These are phyloP conservation scores for Pyrrhoderma lamaoense DNA, from an alignment of 1,284 basidiomycete genomes.

Conservation along the genomic window DNA sequence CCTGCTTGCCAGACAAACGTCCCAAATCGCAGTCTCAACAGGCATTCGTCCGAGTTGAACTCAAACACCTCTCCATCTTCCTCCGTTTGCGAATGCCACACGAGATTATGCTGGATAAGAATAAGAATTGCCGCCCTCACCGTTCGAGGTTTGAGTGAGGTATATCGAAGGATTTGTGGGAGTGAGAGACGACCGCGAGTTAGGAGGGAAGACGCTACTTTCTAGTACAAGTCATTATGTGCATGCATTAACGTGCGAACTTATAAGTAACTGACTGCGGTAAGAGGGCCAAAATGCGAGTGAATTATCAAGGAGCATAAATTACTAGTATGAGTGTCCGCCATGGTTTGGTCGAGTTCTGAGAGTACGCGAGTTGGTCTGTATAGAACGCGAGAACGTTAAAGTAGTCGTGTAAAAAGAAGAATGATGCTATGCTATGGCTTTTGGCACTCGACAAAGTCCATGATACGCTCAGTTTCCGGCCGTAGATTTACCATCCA, in stretches of 20 bases:
- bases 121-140: constrained; percentile 73
- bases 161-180: constrained; percentile 60
- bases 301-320: constrained; percentile 72
- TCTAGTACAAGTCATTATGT: constrained; percentile 41
- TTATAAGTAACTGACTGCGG: constrained; percentile 46
- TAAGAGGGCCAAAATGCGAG: constrained; percentile 73
- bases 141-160: constrained; percentile 57
- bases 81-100: constrained; percentile 73
- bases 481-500: not conserved
- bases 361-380: too few species aligned
- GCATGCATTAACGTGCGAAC: not conserved
- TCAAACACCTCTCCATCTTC: constrained; percentile 76
- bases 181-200: constrained; percentile 79
- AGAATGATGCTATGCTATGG: too few species aligned
- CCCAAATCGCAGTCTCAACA: constrained; percentile 73
- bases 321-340: constrained; percentile 60
- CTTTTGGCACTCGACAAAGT: too few species aligned
- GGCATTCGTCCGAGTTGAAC: constrained; percentile 72
- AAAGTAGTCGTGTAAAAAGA: too few species aligned
- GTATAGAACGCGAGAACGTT: too few species aligned
- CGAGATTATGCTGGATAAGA: constrained; percentile 87
- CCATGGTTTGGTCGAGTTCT: constrained; percentile 39
- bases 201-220: constrained; percentile 76
- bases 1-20: constrained; percentile 71
- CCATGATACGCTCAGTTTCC: not conserved